A percentile compares a stretch with the other conserved stretches of the same genome.
phyloP scores from a whole-genome alignment of 257 asterid genomes.

The Cordia subcordata region DNA sequence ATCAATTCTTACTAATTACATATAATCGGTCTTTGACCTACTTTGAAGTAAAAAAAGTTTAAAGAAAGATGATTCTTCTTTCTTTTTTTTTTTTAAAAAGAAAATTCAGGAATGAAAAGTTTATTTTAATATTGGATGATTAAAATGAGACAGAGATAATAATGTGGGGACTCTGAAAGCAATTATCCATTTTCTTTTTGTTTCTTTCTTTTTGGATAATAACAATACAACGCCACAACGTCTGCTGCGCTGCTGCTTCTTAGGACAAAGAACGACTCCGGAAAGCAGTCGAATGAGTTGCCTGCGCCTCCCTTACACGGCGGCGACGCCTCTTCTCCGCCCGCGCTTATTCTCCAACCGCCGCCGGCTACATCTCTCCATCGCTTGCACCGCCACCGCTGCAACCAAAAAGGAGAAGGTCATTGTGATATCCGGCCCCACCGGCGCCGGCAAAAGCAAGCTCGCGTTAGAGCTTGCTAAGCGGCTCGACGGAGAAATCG shows the following conservation, averaged over 20 bases:
- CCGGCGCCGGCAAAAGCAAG: slow-evolving; percentile 95
- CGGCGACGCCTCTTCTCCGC: slow-evolving; percentile 32
- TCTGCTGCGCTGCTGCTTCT: neutral
- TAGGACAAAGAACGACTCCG: neutral
- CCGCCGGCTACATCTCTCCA: slow-evolving; percentile 26
- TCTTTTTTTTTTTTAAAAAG: no score
- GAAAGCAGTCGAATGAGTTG: slow-evolving; percentile 38
- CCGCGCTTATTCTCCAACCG: slow-evolving; percentile 14
- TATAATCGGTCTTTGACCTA: no score
- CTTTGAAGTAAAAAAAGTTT: no score
- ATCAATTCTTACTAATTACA: no score
- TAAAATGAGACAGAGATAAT: no score
- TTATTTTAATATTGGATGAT: no score
- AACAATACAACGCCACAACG: no score
- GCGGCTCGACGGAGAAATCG: slow-evolving; percentile 80
- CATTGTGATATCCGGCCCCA: slow-evolving; percentile 87
- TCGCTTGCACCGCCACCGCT: slow-evolving; percentile 31
- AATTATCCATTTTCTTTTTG: no score
- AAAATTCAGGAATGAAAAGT: no score
- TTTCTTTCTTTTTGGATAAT: no score
- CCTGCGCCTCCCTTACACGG: slow-evolving; percentile 40
- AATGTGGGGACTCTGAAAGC: no score
- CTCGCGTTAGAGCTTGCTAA: slow-evolving; percentile 86
- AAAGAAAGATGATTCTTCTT: no score
- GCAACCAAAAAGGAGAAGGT: slow-evolving; percentile 45